Conservation (phyloP, 202 grass and related monocot species). For the Cymbopogon flexuosus region DNA sequence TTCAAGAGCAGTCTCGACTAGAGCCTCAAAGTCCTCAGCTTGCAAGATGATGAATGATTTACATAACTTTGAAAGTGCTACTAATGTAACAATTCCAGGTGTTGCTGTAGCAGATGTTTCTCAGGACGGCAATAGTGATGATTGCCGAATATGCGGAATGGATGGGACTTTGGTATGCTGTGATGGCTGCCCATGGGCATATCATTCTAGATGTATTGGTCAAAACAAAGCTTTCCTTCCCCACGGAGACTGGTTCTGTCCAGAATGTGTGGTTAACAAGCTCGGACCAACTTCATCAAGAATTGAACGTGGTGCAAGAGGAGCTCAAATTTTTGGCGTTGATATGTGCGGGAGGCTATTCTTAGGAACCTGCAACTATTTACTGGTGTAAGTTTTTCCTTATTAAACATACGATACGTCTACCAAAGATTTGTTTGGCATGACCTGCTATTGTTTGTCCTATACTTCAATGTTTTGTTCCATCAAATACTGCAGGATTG, state of each 20-base stretch:
- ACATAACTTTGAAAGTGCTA: slow-evolving; percentile 26
- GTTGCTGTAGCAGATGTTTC: slow-evolving; percentile 37
- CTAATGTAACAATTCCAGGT: slow-evolving; percentile 36
- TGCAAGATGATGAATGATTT: slow-evolving; percentile 37
- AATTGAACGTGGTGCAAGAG: slow-evolving; percentile 76
- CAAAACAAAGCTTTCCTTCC: slow-evolving; percentile 78
- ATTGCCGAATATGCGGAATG: slow-evolving; percentile 92
- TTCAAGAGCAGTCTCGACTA: slow-evolving; percentile 44
- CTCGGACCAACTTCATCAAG: slow-evolving; percentile 64
- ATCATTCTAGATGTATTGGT: slow-evolving; percentile 97
- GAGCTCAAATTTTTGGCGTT: slow-evolving; percentile 66
- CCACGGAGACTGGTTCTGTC: slow-evolving; percentile 76
- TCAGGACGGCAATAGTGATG: slow-evolving; percentile 83
- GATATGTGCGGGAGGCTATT: slow-evolving; percentile 64
- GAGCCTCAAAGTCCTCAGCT: slow-evolving; percentile 39
- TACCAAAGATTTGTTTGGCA: slow-evolving; percentile 11
- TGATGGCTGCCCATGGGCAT: slow-evolving; percentile 83
- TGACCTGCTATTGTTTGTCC: slow-evolving; percentile 7
- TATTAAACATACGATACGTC: slow-evolving; percentile 18
- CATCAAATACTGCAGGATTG: slow-evolving; percentile 51
- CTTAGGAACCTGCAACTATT: slow-evolving; percentile 83
- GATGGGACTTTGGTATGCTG: slow-evolving; percentile 95
- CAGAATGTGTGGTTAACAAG: slow-evolving; percentile 79
- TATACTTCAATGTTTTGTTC: slow-evolving; percentile 28
- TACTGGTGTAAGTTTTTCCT: slow-evolving; percentile 79